Base-by-base conservation (phyloP, 176 grass and related monocot species). In the Eleusine indica region DNA sequence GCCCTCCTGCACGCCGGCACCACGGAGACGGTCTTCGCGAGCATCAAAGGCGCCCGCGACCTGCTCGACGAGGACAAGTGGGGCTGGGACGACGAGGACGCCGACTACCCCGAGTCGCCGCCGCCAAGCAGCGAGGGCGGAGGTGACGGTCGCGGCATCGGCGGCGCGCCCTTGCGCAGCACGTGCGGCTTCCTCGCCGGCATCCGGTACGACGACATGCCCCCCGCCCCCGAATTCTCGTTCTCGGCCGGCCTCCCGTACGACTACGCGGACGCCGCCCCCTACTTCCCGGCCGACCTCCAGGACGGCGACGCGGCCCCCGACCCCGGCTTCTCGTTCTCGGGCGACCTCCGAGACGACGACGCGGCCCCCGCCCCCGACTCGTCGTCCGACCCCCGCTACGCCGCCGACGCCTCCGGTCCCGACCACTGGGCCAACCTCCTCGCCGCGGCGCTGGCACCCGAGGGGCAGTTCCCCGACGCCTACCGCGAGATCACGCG, bases 401-500 rank as follows among this genome's bases (percentile, higher is more conserved):
- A 4, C 29, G 38, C 30, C 6, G 46, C 16, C 35, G 16, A 47
- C 32, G 3, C 32, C 65, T 4, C 21, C n/a, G 57, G 4, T 41
- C 5, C 60, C 52, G 51, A 49, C 49, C 13, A 68, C 48, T 49
- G 12, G 81, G 40, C 69, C 68, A 14, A 79, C 68, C 28, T 78
- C 80, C 81, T 88, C 47, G 74, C 74, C 57, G 9, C 18, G 38
- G 67, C 43, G 86, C 10, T 78, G 46, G 15, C 41, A 21, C 42
- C 11, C 21, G 43, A 63, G 0, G 86, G 86, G 28, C 25, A 29
- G 25, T 44, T 88, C 66, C 37, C 15, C 75, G 29, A 21, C n/a
- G 67, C 68, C 58, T 76, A 78, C 58, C 8, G 86, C 12, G 86
- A 88, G 86, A 88, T 88, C 86, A 73, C 86, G 67, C 74, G 68